Conservation (phyloP, 2,329 filamentous ascomycete genomes). For the Gyromitra esculenta region DNA sequence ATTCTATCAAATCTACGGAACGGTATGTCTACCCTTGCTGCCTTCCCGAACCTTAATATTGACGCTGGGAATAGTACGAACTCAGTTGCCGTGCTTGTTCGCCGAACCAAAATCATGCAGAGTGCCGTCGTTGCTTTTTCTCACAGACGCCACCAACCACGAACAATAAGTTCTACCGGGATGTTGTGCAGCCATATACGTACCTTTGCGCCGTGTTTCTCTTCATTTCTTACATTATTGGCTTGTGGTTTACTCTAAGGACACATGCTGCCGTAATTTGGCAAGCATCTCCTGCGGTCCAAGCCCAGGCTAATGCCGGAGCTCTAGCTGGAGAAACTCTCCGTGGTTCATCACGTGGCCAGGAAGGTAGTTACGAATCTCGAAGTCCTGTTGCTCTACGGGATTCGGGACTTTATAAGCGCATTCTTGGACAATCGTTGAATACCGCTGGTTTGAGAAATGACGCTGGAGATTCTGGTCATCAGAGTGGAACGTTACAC, state of each 20-base stretch:
- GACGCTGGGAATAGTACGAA: constrained; percentile 71
- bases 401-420: constrained; percentile 89
- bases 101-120: constrained; percentile 65
- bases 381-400: constrained; percentile 69
- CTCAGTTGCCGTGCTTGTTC: constrained; percentile 79
- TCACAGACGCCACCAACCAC: constrained; percentile 85
- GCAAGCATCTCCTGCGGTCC: constrained; percentile 63
- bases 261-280: constrained; percentile 98
- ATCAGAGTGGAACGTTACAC: constrained; percentile 67
- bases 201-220: constrained; percentile 85
- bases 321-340: constrained; percentile 51
- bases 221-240: constrained; percentile 92
- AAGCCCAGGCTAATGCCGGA: constrained; percentile 54
- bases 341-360: constrained; percentile 53
- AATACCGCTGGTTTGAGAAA: constrained; percentile 78
- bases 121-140: constrained; percentile 94
- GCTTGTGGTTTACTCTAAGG: constrained; percentile 91
- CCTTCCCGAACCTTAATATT: constrained; percentile 22
- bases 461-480: constrained; percentile 58
- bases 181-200: constrained; percentile 92
- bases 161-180: constrained; percentile 85
- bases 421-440: constrained; percentile 88
- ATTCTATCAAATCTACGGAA: constrained; percentile 99
- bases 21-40: constrained; percentile 65
- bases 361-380: constrained; percentile 58